Base-by-base conservation (phyloP, 1,284 basidiomycete genomes). In the Microbotryum scabiosae region DNA sequence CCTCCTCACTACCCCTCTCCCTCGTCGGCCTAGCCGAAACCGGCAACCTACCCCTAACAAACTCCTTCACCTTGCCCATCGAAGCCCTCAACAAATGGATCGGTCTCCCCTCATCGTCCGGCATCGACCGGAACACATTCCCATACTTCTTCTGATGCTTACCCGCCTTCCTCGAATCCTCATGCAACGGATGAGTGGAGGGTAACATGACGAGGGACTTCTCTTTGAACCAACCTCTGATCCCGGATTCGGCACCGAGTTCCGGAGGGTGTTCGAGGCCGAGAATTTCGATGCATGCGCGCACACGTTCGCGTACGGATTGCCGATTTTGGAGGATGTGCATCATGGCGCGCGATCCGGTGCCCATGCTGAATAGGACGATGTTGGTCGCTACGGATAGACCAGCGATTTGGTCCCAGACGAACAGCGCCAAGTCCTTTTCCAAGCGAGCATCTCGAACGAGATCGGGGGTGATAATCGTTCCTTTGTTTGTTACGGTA, bases 351-450 rank as follows among this genome's bases (percentile, higher is more conserved):
- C 82, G 79, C 69, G 87, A 89, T 0, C 88, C 93, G 1, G 84
- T 81, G 4, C 91, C 91, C 70, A 93, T 88, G 1, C 91, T 91
- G 50, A 98, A 82, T 9, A 98, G 72, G 25, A 97, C 78, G 20
- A 97, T 80, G 32, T 83, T 80, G 51, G 82, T 79, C 5, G 86
- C 86, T 5, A 52, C 53, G 18, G 63, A 63, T 9, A 63, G 50
- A 20, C 62, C 55, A 59, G 96, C 80, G 68, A 91, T 90, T 73
- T 97, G 94, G 75, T 97, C 93, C 94, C 94, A 98, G 4, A 97
- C 74, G 72, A 94, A 94, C 8, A 81, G 79, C 62, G 93, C 74
- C 25, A 91, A 76, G 32, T 87, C 82, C 48, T 77, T 80, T 21
- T 80, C 79, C 45, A 78, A 75, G 53, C 82, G 79, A 7, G 51